phyloP scores from a whole-genome alignment of 768 basidiomycete species.

The Lyophyllum decastes region DNA sequence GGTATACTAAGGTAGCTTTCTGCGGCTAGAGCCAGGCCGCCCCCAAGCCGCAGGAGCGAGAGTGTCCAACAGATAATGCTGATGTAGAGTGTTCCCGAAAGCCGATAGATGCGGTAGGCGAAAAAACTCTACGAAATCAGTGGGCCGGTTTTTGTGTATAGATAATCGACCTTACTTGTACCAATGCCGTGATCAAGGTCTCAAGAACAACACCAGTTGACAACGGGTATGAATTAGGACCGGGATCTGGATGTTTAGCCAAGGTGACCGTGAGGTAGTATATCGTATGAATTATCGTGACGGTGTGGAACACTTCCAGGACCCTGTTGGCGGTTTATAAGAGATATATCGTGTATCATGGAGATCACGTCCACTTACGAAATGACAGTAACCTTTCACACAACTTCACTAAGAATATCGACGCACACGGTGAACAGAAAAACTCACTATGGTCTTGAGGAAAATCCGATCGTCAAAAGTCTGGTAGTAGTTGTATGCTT shows the following conservation, averaged over 20 bases:
- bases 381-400: background rate
- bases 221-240: conserved; percentile 22
- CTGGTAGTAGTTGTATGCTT: conserved; percentile 17
- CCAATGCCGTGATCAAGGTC: conserved; percentile 19
- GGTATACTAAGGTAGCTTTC: conserved; percentile 24
- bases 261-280: conserved; percentile 20
- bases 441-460: conserved; percentile 14
- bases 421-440: background rate
- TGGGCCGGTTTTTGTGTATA: background rate
- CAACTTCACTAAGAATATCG: background rate
- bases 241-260: conserved; percentile 1
- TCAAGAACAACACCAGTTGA: conserved; percentile 19
- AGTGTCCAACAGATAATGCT: conserved; percentile 17
- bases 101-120: conserved; percentile 22
- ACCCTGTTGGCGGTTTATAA: conserved; percentile 4
- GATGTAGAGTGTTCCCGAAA: conserved; percentile 18
- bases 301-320: conserved; percentile 21
- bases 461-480: conserved; percentile 6
- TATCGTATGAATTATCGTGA: conserved; percentile 16
- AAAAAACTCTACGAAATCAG: conserved; percentile 20
- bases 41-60: conserved; percentile 17
- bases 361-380: background rate
- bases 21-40: conserved; percentile 17
- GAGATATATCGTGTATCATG: too few relatives aligned
- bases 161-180: conserved; percentile 15